A percentile compares a stretch with the other conserved stretches of the same genome.
These are phyloP conservation scores for Alectoria sarmentosa DNA, from an alignment of 495 filamentous ascomycete species.

Conservation along the genomic window DNA sequence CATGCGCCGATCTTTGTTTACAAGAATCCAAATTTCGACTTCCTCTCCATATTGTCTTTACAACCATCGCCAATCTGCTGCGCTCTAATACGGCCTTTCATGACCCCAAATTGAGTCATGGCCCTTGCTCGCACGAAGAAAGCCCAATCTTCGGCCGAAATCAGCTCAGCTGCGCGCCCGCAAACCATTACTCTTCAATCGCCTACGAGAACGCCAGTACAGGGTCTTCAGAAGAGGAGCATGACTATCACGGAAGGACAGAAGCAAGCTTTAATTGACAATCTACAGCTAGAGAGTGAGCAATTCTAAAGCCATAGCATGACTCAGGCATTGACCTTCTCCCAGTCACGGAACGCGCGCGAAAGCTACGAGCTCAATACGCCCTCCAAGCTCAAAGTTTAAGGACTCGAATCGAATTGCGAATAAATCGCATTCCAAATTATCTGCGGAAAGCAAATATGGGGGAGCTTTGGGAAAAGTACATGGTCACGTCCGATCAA, in stretches of 20 bases:
- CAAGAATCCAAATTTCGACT: background rate
- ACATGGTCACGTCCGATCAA: constrained; percentile 32
- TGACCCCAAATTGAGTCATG: constrained; percentile 29
- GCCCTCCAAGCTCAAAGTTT: constrained; percentile 78
- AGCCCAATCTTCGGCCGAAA: constrained; percentile 49
- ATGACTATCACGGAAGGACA: constrained; percentile 65
- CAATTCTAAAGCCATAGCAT: constrained; percentile 12
- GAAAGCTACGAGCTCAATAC: constrained; percentile 88
- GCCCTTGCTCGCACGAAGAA: constrained; percentile 47
- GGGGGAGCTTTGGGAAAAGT: constrained; percentile 65
- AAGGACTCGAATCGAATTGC: constrained; percentile 81
- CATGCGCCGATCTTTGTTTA: constrained; percentile 20
- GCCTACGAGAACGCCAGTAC: constrained; percentile 39
- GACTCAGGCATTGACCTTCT: constrained; percentile 21
- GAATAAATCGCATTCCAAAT: constrained; percentile 85
- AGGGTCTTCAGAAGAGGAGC: constrained; percentile 55
- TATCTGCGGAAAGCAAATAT: constrained; percentile 74
- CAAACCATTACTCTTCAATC: constrained; percentile 38
- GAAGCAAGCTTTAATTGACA: constrained; percentile 86
- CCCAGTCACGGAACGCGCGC: constrained; percentile 81
- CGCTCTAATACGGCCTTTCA: background rate
- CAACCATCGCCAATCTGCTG: background rate
- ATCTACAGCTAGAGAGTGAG: constrained; percentile 87
- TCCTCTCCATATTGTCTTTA: background rate
- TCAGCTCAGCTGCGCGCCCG: constrained; percentile 29